Base-by-base conservation (phyloP, 2,329 filamentous ascomycete genomes). In the Penicillium hordei region DNA sequence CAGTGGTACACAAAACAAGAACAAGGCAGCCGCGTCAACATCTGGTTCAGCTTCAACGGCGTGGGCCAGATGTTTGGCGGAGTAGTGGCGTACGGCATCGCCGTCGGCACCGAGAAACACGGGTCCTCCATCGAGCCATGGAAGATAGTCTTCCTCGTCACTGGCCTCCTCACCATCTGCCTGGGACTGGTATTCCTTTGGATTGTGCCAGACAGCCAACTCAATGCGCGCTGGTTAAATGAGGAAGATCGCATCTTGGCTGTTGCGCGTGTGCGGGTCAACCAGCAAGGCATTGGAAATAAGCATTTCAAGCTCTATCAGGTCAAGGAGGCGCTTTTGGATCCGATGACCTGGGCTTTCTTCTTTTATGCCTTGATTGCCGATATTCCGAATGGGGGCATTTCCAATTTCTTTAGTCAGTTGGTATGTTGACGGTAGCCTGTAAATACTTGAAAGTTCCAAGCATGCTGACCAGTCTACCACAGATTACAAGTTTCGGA, bases 211-310 rank as follows among this genome's bases (percentile, higher is more conserved):
- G 85, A 87, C 65, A 86, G 79, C 61, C 84, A 86, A 61, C 70
- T 86, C 46, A 86, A 86, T 51, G 83, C 83, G 17, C 77, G 82
- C 3, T 87, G 82, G 81, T 65, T 94, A 27, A 88, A 78, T 8
- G 82, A 87, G 52, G 80, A 85, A 45, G 90, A 93, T 63, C 84
- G 85, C 13, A 70, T 86, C 0, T 79, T 91, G 42, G 88, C 87
- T 0, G 78, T 92, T 27, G 89, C 91, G 61, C 82, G 90, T 0
- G 84, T 93, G 6, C 81, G 89, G 0, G 80, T 85, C 23, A 93
- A 93, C 65, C 86, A 91, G 69, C 90, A 90, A 59, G 90, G 90
- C 0, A 86, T 89, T 17, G 88, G 87, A 1, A 89, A 85, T 60
- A 86, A 86, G 62, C 81, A 89, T 60, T 89, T 88, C 73, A 89